Conservation (phyloP, 176 grass and related monocot species). For the Ensete ventricosum region DNA sequence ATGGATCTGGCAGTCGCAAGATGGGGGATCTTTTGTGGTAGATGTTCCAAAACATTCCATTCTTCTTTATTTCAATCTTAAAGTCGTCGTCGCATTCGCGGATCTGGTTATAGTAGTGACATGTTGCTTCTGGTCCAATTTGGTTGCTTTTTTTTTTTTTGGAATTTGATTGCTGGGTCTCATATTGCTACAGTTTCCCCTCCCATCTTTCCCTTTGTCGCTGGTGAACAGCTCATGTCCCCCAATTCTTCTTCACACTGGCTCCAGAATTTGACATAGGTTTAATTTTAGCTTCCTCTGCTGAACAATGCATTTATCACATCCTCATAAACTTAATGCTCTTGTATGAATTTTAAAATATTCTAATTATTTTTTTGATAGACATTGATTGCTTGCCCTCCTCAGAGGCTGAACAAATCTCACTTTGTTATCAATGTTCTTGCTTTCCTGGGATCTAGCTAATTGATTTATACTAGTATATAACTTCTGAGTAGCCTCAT, state of each 20-base stretch:
- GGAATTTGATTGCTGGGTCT: no score
- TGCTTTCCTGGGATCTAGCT: not conserved
- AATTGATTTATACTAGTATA: not conserved
- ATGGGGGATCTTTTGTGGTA: not conserved
- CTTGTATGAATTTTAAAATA: not conserved
- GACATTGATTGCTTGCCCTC: not conserved
- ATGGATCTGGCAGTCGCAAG: not conserved
- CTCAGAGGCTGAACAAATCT: not conserved
- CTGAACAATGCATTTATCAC: not conserved
- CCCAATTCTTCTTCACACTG: not conserved
- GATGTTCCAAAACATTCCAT: not conserved
- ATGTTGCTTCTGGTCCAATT: not conserved
- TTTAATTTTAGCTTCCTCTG: not conserved
- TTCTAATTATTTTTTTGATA: not conserved
- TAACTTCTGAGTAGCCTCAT: not conserved
- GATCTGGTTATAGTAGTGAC: not conserved
- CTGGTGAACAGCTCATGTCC: no score
- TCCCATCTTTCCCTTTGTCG: no score
- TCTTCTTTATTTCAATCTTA: not conserved
- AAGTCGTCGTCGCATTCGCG: not conserved
- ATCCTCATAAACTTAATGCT: not conserved
- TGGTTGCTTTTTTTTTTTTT: no score
- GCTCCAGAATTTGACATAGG: not conserved
- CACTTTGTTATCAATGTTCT: not conserved
- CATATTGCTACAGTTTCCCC: no score